These are phyloP conservation scores for Chlamydomonas schloesseri DNA, from an alignment of 139 green algal species.

Conservation along the genomic window DNA sequence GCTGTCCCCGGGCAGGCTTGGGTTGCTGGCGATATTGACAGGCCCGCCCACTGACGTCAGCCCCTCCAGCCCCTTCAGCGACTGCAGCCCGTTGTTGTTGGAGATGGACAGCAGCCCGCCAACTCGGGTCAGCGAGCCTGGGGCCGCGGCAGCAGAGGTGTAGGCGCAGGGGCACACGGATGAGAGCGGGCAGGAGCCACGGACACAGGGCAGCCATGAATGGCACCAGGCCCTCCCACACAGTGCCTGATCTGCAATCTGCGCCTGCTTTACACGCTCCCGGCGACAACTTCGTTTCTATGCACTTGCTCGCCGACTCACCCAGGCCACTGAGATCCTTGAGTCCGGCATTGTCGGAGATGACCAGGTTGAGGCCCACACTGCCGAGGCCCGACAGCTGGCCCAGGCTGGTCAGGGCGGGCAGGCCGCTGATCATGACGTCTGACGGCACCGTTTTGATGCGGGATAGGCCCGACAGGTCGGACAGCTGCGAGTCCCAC, in stretches of 20 bases:
- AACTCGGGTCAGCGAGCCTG: background rate
- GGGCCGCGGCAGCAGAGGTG: background rate
- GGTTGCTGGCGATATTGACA: no score
- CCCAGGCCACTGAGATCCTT: background rate
- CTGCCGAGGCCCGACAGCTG: background rate
- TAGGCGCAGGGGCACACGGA: no score
- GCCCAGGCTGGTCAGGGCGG: background rate
- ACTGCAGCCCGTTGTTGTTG: slow-evolving; percentile 7
- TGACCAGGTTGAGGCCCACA: slow-evolving; percentile 17
- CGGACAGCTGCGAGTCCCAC: slow-evolving; percentile 2
- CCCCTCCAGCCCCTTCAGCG: background rate
- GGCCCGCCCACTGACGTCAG: background rate
- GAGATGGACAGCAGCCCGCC: slow-evolving; percentile 18
- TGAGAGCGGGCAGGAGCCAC: no score
- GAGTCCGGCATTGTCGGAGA: background rate
- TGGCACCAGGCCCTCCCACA: no score
- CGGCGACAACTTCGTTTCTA: no score
- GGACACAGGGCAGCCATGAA: no score
- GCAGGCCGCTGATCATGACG: background rate
- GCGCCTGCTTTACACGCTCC: no score
- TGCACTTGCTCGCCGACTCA: background rate
- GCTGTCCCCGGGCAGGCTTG: no score
- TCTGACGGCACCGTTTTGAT: background rate
- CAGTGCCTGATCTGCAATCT: no score
- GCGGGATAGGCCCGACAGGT: slow-evolving; percentile 19